phyloP scores from a whole-genome alignment of 768 basidiomycete genomes.

The Pulveroboletus sp. region DNA sequence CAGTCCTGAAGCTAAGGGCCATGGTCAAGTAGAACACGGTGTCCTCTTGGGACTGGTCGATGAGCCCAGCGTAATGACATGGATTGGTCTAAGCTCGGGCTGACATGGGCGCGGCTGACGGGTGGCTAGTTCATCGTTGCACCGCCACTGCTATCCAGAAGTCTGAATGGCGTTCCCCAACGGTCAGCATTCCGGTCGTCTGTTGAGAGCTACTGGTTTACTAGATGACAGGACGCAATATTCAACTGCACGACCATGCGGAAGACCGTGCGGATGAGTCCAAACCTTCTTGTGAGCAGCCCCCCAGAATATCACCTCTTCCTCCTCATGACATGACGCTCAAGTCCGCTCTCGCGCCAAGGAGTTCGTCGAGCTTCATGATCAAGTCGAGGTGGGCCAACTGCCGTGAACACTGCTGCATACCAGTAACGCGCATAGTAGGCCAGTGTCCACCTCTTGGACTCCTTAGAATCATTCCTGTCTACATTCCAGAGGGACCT shows the following conservation, averaged over 20 bases:
- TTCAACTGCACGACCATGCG: neutral
- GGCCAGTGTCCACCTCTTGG: conserved; percentile 82
- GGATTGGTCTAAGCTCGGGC: neutral
- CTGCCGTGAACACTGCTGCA: neutral
- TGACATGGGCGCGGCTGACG: conserved; percentile 9
- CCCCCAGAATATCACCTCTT: neutral
- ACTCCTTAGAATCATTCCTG: conserved; percentile 85
- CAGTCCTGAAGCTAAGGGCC: conserved; percentile 42
- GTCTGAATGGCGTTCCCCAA: conserved; percentile 8
- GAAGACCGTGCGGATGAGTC: conserved; percentile 1
- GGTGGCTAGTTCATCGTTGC: neutral
- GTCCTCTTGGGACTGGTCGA: neutral
- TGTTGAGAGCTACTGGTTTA: neutral
- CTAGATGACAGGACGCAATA: conserved; percentile 5
- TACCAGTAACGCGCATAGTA: conserved; percentile 29
- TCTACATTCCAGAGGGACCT: conserved; percentile 95
- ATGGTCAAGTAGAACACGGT: conserved; percentile 17
- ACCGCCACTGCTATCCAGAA: conserved; percentile 9
- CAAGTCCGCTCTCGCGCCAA: conserved; percentile 40
- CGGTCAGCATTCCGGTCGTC: conserved; percentile 1
- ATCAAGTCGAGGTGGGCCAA: conserved; percentile 72
- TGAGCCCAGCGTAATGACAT: neutral
- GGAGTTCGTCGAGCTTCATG: conserved; percentile 85
- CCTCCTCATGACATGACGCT: neutral
- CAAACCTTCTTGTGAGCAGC: conserved; percentile 14